These are phyloP conservation scores for Cystobasidiopsis lactophilus DNA, from an alignment of 768 basidiomycete species.

Conservation along the genomic window DNA sequence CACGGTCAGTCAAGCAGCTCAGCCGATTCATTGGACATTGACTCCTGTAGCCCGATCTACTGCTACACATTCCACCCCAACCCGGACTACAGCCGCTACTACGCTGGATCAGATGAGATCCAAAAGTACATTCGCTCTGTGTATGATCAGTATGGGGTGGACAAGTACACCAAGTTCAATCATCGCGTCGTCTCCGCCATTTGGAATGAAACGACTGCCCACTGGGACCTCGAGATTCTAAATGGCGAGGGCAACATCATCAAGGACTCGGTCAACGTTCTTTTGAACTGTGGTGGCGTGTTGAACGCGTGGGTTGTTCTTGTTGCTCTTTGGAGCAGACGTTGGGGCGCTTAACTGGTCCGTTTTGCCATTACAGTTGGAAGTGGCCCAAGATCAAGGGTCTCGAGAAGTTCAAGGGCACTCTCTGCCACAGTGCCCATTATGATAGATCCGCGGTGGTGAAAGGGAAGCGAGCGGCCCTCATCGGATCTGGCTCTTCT, in stretches of 20 bases:
- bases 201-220: slow-evolving; percentile 34
- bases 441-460: slow-evolving; percentile 29
- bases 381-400: slow-evolving; percentile 46
- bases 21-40: not conserved
- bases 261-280: slow-evolving; percentile 31
- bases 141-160: slow-evolving; percentile 1
- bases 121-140: slow-evolving; percentile 31
- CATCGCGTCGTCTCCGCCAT: slow-evolving; percentile 32
- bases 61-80: slow-evolving; percentile 7
- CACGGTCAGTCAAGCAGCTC: not conserved
- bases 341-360: too few species aligned
- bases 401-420: slow-evolving; percentile 36
- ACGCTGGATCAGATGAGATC: slow-evolving; percentile 40
- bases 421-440: slow-evolving; percentile 38
- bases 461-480: slow-evolving; percentile 19
- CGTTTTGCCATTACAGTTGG: slow-evolving; percentile 35
- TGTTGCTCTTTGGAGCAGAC: too few species aligned
- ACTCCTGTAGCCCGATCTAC: slow-evolving; percentile 20
- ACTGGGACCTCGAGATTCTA: slow-evolving; percentile 34
- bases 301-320: slow-evolving; percentile 24
- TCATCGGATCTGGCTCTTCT: slow-evolving; percentile 17
- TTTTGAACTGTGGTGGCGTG: slow-evolving; percentile 11
- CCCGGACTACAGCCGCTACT: slow-evolving; percentile 19
- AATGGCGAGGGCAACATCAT: slow-evolving; percentile 2
- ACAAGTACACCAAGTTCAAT: slow-evolving; percentile 3